Conservation (phyloP, 768 basidiomycete species). For the Hericium rajendrae region DNA sequence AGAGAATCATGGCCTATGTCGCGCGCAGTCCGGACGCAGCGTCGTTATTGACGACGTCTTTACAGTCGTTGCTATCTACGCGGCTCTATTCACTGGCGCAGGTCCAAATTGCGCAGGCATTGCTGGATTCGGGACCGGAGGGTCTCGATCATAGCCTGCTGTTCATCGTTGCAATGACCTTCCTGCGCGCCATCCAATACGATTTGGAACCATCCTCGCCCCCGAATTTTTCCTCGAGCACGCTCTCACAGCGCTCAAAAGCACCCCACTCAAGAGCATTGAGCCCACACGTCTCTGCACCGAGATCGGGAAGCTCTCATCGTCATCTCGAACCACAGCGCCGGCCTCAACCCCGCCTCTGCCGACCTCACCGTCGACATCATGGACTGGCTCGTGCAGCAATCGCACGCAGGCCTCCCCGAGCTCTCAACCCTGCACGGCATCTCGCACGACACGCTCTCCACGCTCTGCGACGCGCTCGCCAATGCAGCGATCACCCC, state of each 20-base stretch:
- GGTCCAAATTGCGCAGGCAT: constrained; percentile 30
- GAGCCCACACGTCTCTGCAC: constrained; percentile 17
- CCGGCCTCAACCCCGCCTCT: constrained; percentile 9
- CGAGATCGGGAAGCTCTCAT: constrained; percentile 29
- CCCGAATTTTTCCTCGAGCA: constrained; percentile 12
- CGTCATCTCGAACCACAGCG: constrained; percentile 15
- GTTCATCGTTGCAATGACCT: constrained; percentile 17
- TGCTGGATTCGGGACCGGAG: constrained; percentile 12
- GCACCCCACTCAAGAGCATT: constrained; percentile 6
- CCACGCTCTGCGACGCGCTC: constrained; percentile 35
- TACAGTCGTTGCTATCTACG: constrained; percentile 38
- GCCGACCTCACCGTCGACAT: constrained; percentile 33
- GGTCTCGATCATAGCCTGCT: not conserved
- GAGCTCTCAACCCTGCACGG: constrained; percentile 39
- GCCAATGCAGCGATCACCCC: constrained; percentile 16
- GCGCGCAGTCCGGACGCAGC: constrained; percentile 35
- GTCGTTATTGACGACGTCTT: constrained; percentile 27
- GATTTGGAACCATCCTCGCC: constrained; percentile 6
- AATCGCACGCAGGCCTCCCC: constrained; percentile 29
- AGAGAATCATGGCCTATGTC: constrained; percentile 37
- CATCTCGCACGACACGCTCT: constrained; percentile 37
- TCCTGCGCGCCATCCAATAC: constrained; percentile 20
- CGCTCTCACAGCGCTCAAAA: constrained; percentile 7
- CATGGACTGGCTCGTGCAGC: constrained; percentile 42
- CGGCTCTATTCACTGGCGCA: constrained; percentile 38